Evolutionary conservation across 768 basidiomycete species (phyloP), one percentile per base, ranked within the genome.

Genomic region (Daedalea quercina): DNA sequence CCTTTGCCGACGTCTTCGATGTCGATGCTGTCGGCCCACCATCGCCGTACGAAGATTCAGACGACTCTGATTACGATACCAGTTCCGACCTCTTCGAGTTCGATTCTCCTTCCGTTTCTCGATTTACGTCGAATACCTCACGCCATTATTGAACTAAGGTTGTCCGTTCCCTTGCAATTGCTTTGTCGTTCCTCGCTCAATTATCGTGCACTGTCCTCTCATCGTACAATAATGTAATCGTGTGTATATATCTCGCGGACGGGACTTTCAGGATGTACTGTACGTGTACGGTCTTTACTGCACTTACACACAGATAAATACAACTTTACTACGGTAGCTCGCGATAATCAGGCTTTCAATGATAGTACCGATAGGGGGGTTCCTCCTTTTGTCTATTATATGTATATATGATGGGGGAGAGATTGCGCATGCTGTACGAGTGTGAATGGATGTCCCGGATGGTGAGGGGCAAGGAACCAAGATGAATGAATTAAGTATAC

Each of bases 1-100:
- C 88, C 2, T 88, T 87, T 70, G 69, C 81, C 9, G 87, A 89
- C 62, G 81, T 85, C 28, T 90, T 90, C 73, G 74, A 77, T 48
- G 78, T 90, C 23, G 75, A 75, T n/a, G 28, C 50, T 54, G 23
- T 44, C 59, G 49, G 52, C 56, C 37, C 37, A 6, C 7, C 37
- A n/a, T 55, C 62, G 28, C 63, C 60, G 42, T 66, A 68, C n/a
- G 62, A 68, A 7, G 66, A 65, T 31, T 67, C 63, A 19, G 70
- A 67, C 25, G 57, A 56, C 20, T 65, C 64, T 43, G 65, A 60
- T 34, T 47, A 56, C 20, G 66, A 66, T 31, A 50, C 61, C 17
- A 67, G 65, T 34, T 68, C 67, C 6, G 69, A 71, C 48, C 60
- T 67, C 26, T 71, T 71, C 53, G 67, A 65, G 37, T 71, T 63